A percentile compares a stretch with the other conserved stretches of the same genome.
phyloP scores from a whole-genome alignment of 768 basidiomycete genomes.

The Hericium rajendrae region DNA sequence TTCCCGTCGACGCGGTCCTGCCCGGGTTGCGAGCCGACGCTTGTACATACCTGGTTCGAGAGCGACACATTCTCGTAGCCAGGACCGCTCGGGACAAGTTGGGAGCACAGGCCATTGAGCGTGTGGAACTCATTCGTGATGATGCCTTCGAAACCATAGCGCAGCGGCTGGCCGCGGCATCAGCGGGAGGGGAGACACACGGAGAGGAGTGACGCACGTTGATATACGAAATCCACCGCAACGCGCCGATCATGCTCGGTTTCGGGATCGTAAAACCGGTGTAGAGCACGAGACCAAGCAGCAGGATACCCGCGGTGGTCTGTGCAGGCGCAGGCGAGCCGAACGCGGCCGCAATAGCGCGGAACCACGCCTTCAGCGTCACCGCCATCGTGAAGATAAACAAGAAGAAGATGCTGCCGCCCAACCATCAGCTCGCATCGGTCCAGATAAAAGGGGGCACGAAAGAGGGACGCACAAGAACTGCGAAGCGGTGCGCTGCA shows the following conservation, averaged over 20 bases:
- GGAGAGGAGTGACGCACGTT: slow-evolving; percentile 31
- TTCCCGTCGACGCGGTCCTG: slow-evolving; percentile 52
- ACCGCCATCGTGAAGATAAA: slow-evolving; percentile 47
- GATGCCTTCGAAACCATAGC: slow-evolving; percentile 66
- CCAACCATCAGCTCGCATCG: neutral
- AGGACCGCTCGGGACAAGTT: slow-evolving; percentile 51
- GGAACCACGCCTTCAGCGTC: slow-evolving; percentile 70
- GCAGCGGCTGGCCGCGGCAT: slow-evolving; percentile 39
- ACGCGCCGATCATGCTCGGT: slow-evolving; percentile 55
- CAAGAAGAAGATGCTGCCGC: slow-evolving; percentile 44
- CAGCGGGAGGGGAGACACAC: slow-evolving; percentile 6
- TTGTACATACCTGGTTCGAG: slow-evolving; percentile 68
- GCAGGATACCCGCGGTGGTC: slow-evolving; percentile 41
- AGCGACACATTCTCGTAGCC: slow-evolving; percentile 50
- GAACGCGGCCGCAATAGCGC: slow-evolving; percentile 52
- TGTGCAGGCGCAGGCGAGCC: slow-evolving; percentile 52
- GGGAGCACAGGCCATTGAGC: slow-evolving; percentile 48
- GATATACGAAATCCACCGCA: slow-evolving; percentile 58
- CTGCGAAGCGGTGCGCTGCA: slow-evolving; percentile 45
- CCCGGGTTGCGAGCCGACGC: slow-evolving; percentile 56
- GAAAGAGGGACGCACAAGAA: slow-evolving; percentile 46
- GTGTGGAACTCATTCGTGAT: slow-evolving; percentile 78
- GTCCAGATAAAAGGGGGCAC: neutral
- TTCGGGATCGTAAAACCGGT: slow-evolving; percentile 53
- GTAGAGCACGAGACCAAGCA: slow-evolving; percentile 48